These are phyloP conservation scores for Irpex lacteus DNA, from an alignment of 1,284 basidiomycete species.

Conservation along the genomic window DNA sequence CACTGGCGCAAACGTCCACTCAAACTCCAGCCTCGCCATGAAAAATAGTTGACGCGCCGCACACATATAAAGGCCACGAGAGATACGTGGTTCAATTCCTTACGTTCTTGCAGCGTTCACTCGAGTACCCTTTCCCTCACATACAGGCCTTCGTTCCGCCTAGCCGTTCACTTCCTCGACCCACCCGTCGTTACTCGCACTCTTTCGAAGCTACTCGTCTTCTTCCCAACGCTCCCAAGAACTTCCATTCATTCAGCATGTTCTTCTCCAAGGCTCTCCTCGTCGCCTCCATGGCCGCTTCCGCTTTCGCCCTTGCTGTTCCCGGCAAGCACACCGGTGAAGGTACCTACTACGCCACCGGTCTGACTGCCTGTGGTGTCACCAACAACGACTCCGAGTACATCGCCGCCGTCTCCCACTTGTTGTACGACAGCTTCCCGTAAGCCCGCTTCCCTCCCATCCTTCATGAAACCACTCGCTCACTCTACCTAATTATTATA, in stretches of 20 bases:
- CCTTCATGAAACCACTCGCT: background rate
- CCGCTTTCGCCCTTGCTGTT: slow-evolving; percentile 28
- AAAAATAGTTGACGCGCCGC: background rate
- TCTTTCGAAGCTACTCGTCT: background rate
- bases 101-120: slow-evolving; percentile 4
- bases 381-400: slow-evolving; percentile 29
- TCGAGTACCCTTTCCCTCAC: background rate
- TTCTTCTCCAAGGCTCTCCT: slow-evolving; percentile 40
- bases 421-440: slow-evolving; percentile 32
- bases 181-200: background rate
- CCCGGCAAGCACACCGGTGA: slow-evolving; percentile 37
- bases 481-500: background rate
- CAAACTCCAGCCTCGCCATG: background rate
- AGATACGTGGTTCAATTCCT: background rate
- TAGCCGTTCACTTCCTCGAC: background rate
- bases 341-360: slow-evolving; percentile 36
- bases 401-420: slow-evolving; percentile 32
- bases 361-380: slow-evolving; percentile 37
- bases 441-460: slow-evolving; percentile 13
- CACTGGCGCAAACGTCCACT: background rate
- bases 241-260: slow-evolving; percentile 8
- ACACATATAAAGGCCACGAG: background rate
- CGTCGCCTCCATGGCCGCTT: slow-evolving; percentile 42
- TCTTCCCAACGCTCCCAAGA: background rate
- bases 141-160: background rate